Base-by-base conservation (phyloP, 1,284 basidiomycete species). In the Bondarzewia mesenterica region DNA sequence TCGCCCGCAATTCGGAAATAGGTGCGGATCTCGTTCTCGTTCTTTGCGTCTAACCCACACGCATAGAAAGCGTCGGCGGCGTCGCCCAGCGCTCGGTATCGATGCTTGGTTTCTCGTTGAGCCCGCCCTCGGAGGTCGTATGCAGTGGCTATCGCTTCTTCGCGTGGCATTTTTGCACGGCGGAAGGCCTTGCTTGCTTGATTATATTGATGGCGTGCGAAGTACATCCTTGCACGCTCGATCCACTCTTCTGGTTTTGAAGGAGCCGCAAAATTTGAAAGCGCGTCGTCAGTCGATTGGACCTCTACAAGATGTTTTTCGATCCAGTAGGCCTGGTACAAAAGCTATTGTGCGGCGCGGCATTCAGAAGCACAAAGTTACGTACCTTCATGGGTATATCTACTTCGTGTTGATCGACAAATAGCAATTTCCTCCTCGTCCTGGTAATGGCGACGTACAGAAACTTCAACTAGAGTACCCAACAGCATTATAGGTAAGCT, bases 391-490 rank as follows among this genome's bases (percentile, higher is more conserved):
- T 77, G 0, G 81, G 73, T 44, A 76, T 73, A 7, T 72, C 69
- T 44, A 71, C 77, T 3, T 68, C 63, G 1, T 80, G 84, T 25
- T 67, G 67, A 59, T 86, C 84, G 5, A 74, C 73, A 12, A 86
- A 78, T 79, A 82, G 83, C 2, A 85, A 59, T 38, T 81, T 80
- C 52, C 78, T 80, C 32, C 81, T 69, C 1, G 84, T 82, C 36
- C 85, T 63, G 0, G 85, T 88, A 35, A 85, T 72, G 0, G 82
- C 84, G 4, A 87, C 84, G 48, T 87, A 86, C 0, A 87, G 62
- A 44, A 71, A 73, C 56, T 86, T 85, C 21, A 86, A 62, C 82
- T 85, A 48, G 29, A 14, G 38, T 16, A 36, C 25, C 36, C 16
- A 27, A 12, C 14, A 14, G 8, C 6, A 14, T 45, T 23, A 15